Evolutionary conservation across 2,329 filamentous ascomycete genomes (phyloP).

Genomic region (Fusarium papillatum): DNA sequence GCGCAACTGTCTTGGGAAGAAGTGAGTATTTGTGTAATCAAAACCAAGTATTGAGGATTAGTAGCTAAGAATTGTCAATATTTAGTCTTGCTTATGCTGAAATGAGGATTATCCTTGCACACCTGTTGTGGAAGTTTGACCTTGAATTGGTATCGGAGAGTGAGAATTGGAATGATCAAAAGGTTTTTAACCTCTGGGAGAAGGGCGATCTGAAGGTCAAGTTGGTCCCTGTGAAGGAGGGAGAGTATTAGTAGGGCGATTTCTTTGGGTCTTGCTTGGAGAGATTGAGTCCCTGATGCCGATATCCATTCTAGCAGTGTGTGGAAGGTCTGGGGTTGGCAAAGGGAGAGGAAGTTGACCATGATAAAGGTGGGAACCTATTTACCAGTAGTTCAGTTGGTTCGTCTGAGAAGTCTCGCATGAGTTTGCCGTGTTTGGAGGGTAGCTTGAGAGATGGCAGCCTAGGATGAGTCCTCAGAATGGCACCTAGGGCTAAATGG

Average conservation of each 20-base stretch:
- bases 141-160: not conserved
- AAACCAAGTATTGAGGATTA: not conserved
- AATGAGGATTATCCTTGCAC: slow-evolving; percentile 1
- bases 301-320: not conserved
- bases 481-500: not conserved
- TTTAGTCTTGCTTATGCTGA: not conserved
- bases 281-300: not conserved
- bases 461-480: no score
- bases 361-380: not conserved
- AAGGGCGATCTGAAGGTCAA: not conserved
- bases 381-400: not conserved
- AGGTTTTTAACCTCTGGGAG: not conserved
- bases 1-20: not conserved
- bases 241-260: not conserved
- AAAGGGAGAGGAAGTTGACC: no score
- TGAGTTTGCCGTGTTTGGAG: not conserved
- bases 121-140: slow-evolving; percentile 1
- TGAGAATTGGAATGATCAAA: not conserved
- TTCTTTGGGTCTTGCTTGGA: not conserved
- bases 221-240: not conserved
- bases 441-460: not conserved
- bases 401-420: not conserved
- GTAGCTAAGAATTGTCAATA: not conserved
- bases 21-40: not conserved
- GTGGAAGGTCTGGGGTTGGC: no score